phyloP scores from a whole-genome alignment of 768 basidiomycete genomes.

The Termitomyces heimii region DNA sequence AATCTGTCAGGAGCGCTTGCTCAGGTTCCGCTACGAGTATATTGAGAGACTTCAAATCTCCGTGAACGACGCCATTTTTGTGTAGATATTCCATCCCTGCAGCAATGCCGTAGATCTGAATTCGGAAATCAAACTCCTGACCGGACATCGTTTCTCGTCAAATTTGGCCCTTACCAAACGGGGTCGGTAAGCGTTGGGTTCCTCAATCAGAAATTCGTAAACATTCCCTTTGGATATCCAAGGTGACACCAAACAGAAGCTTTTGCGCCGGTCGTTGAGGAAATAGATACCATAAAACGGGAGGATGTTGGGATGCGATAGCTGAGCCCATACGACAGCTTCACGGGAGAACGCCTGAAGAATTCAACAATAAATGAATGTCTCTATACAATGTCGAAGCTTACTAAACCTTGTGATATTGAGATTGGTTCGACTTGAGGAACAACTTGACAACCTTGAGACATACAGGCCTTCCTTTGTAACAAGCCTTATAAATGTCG shows the following conservation, averaged over 20 bases:
- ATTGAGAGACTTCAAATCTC: slow-evolving; percentile 42
- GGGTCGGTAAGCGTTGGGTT: slow-evolving; percentile 13
- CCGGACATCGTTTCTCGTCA: slow-evolving; percentile 1
- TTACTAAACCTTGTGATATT: slow-evolving; percentile 16
- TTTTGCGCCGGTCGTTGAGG: slow-evolving; percentile 16
- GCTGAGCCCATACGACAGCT: slow-evolving; percentile 11
- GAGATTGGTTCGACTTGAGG: slow-evolving; percentile 12
- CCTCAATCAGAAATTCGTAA: slow-evolving; percentile 15
- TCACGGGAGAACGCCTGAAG: slow-evolving; percentile 15
- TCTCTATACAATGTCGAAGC: not conserved
- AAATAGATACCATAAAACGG: slow-evolving; percentile 28
- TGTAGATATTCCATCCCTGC: slow-evolving; percentile 29
- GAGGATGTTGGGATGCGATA: slow-evolving; percentile 18
- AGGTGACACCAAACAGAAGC: slow-evolving; percentile 28
- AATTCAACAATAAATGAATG: slow-evolving; percentile 5
- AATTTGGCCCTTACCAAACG: slow-evolving; percentile 1
- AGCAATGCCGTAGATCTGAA: slow-evolving; percentile 25
- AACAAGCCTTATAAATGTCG: slow-evolving; percentile 21
- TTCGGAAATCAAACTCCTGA: slow-evolving; percentile 7
- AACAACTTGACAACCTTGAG: slow-evolving; percentile 22
- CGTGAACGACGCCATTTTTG: slow-evolving; percentile 31
- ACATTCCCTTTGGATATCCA: slow-evolving; percentile 33
- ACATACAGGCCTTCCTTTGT: slow-evolving; percentile 16
- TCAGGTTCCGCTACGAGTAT: slow-evolving; percentile 35
- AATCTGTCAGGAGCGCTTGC: slow-evolving; percentile 44